These are phyloP conservation scores for Eucalyptus globulus DNA, from an alignment of 345 rosid species.

Conservation along the genomic window DNA sequence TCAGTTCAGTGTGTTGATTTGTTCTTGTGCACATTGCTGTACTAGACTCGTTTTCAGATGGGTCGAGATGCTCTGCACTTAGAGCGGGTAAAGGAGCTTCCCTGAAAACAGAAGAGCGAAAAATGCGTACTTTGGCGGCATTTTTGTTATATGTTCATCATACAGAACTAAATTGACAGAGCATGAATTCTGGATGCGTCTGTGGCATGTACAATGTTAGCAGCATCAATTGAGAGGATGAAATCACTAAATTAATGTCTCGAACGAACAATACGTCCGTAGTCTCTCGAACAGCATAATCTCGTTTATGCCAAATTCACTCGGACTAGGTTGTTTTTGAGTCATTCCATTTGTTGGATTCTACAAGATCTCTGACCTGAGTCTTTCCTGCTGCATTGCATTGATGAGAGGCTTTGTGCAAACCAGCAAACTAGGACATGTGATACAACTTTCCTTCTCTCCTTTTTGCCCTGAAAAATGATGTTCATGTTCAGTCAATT, in stretches of 20 bases:
- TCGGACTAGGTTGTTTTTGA: not conserved
- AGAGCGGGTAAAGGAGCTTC: not conserved
- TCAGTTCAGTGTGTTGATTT: not conserved
- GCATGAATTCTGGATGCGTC: not conserved
- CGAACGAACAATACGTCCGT: rapidly evolving
- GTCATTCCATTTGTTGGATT: too few species aligned
- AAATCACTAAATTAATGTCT: not conserved
- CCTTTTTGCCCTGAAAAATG: not conserved
- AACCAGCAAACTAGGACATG: not conserved
- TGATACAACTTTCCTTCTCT: not conserved
- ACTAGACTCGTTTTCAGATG: not conserved
- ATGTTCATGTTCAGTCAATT: not conserved
- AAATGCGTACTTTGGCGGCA: not conserved
- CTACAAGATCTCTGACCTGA: not conserved
- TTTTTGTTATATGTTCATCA: not conserved
- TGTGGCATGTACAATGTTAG: not conserved
- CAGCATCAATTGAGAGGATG: not conserved
- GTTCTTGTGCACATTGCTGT: not conserved
- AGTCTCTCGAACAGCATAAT: not conserved
- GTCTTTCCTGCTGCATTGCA: not conserved
- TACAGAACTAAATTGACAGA: not conserved
- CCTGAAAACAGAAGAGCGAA: not conserved
- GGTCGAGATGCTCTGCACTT: not conserved
- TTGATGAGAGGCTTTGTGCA: not conserved
- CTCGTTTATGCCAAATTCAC: not conserved